Evolutionary conservation across 371 early-diverging fungal species (phyloP).

Genomic region (Capillidium rhysosporum): DNA sequence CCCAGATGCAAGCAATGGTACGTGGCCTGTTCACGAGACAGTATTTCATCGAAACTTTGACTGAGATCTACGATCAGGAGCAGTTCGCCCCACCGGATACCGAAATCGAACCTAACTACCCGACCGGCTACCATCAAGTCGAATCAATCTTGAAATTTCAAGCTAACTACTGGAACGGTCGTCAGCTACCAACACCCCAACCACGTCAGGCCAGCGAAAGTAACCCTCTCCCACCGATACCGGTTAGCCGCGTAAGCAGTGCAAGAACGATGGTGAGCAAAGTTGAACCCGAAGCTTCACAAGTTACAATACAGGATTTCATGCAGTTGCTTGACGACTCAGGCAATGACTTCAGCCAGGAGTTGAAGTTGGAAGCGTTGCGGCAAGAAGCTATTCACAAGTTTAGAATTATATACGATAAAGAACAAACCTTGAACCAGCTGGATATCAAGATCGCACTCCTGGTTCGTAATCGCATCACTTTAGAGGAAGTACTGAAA

Average conservation of each 20-base stretch:
- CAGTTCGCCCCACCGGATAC: background rate
- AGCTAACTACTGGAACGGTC: constrained; percentile 55
- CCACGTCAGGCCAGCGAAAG: background rate
- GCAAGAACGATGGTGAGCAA: background rate
- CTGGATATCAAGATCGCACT: constrained; percentile 93
- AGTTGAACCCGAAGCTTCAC: constrained; percentile 16
- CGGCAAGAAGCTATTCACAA: constrained; percentile 64
- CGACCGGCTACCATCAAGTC: background rate
- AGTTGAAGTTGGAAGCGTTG: constrained; percentile 66
- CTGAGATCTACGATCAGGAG: too few relatives aligned
- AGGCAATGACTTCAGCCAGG: constrained; percentile 81
- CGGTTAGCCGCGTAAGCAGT: background rate
- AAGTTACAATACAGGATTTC: constrained; percentile 60
- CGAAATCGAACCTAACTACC: background rate
- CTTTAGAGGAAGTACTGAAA: constrained; percentile 63
- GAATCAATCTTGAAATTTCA: constrained; percentile 65
- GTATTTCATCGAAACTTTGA: background rate
- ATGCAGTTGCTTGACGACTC: constrained; percentile 77
- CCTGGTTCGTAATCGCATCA: constrained; percentile 88
- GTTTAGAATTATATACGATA: constrained; percentile 74
- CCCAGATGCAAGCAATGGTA: constrained; percentile 19
- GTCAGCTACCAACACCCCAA: constrained; percentile 11
- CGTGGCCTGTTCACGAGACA: constrained; percentile 1
- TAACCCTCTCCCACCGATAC: too few relatives aligned
- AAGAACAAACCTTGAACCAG: constrained; percentile 66